Evolutionary conservation across 2,329 filamentous ascomycete genomes (phyloP).

Genomic region (Alternaria triticimaculans): DNA sequence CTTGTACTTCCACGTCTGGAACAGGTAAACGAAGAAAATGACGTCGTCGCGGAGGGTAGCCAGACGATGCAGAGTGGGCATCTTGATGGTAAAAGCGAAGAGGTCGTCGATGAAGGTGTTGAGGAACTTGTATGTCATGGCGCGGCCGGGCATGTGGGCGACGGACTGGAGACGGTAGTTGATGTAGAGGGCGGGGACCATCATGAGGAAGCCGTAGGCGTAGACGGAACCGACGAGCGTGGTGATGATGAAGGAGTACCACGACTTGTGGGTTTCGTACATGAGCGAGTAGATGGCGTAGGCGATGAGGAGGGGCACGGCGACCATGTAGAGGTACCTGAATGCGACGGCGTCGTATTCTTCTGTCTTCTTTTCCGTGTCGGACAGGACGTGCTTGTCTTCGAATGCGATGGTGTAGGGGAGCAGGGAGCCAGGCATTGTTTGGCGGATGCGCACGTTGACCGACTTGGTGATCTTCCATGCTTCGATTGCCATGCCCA

Average conservation of each 20-base stretch:
- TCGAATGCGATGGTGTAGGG: slow-evolving; percentile 87
- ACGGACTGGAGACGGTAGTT: slow-evolving; percentile 94
- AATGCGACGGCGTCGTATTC: slow-evolving; percentile 98
- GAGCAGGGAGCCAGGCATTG: slow-evolving; percentile 70
- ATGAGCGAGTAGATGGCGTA: slow-evolving; percentile 91
- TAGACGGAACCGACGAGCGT: slow-evolving; percentile 96
- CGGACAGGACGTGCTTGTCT: slow-evolving; percentile 94
- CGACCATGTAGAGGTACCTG: slow-evolving; percentile 92
- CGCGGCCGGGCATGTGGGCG: slow-evolving; percentile 94
- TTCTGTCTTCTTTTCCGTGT: slow-evolving; percentile 96
- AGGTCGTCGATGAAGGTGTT: slow-evolving; percentile 99
- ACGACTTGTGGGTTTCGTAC: slow-evolving; percentile 95
- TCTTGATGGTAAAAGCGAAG: slow-evolving; percentile 99
- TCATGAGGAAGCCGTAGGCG: slow-evolving; percentile 98
- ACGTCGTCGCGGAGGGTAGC: slow-evolving; percentile 93
- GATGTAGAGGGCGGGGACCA: slow-evolving; percentile 97
- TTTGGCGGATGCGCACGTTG: slow-evolving; percentile 79
- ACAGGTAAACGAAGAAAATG: slow-evolving; percentile 97
- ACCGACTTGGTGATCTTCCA: slow-evolving; percentile 99
- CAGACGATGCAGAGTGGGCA: slow-evolving; percentile 91
- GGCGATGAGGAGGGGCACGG: slow-evolving; percentile 84
- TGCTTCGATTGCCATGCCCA: slow-evolving; percentile 77
- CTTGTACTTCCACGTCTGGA: slow-evolving; percentile 92
- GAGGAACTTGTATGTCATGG: slow-evolving; percentile 97
- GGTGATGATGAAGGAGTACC: slow-evolving; percentile 95